A percentile compares a stretch with the other conserved stretches of the same genome.
phyloP scores from a whole-genome alignment of 1,139 yeast species.

The Taphrina flavorubra region DNA sequence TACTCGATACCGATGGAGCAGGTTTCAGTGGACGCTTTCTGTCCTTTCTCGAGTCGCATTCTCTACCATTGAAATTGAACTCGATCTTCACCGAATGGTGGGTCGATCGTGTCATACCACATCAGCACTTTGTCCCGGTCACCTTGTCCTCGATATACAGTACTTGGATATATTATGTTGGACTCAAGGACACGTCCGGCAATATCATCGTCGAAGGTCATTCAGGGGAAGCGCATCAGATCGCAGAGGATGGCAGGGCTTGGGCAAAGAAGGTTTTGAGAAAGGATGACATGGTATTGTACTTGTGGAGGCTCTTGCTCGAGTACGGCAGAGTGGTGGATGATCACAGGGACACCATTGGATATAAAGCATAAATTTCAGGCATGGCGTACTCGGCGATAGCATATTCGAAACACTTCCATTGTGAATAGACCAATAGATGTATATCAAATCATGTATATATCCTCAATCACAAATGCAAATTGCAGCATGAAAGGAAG shows the following conservation, averaged over 20 bases:
- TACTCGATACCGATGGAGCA: slow-evolving; percentile 47
- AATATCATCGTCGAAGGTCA: slow-evolving; percentile 40
- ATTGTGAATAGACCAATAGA: no score
- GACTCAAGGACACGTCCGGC: slow-evolving; percentile 16
- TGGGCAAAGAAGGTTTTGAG: slow-evolving; percentile 44
- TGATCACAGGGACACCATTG: slow-evolving; percentile 46
- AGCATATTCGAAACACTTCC: background rate
- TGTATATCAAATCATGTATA: no score
- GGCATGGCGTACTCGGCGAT: background rate
- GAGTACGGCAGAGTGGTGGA: slow-evolving; percentile 47
- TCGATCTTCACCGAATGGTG: slow-evolving; percentile 47
- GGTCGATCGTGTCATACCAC: slow-evolving; percentile 45
- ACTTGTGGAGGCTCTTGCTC: slow-evolving; percentile 46
- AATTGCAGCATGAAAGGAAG: background rate
- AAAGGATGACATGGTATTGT: slow-evolving; percentile 46
- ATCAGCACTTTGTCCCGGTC: slow-evolving; percentile 47
- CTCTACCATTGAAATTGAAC: slow-evolving; percentile 45
- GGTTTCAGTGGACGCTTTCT: slow-evolving; percentile 46
- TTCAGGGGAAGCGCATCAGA: slow-evolving; percentile 43
- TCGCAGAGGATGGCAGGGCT: slow-evolving; percentile 44
- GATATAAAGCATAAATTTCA: slow-evolving; percentile 17
- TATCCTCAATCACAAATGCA: background rate
- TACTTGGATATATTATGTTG: slow-evolving; percentile 34
- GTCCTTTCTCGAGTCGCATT: slow-evolving; percentile 44
- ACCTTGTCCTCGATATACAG: slow-evolving; percentile 45